Base-by-base conservation (phyloP, 306 rosid genomes). In the Cucumis melo region DNA sequence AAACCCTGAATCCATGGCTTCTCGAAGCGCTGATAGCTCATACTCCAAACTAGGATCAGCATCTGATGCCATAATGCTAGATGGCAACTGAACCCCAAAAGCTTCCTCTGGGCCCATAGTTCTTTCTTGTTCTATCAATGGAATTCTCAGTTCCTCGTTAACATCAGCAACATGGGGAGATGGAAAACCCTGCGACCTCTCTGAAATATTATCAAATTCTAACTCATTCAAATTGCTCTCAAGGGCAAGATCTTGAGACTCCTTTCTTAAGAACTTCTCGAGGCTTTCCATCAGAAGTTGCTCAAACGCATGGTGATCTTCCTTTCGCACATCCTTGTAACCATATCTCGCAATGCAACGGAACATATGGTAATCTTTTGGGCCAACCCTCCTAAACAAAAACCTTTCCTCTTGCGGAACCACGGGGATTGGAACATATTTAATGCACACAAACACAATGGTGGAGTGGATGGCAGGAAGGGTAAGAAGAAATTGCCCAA, bases 361-460 rank as follows among this genome's bases (percentile, higher is more conserved):
- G 80, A 94, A 94, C 82, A 94, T 94, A 55, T 92, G 97, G 86
- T 92, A 94, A 80, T 94, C 99, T 77, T 87, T 94, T 0, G 97
- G 93, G 84, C 99, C 91, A 77, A 92, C 90, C 88, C 99, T 84
- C 78, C 97, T 84, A 64, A 94, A 94, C 20, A 94, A 82, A 82
- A 94, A 94, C 46, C 99, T 86, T 87, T 94, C 96, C 85, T 89
- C 97, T 84, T 90, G 96, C 62, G 95, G 97, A 73, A 94, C 99
- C 72, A 91, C 97, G 0, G 99, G 97, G 75, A 94, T 46, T 2
- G 99, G 99, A 19, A 94, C 90, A 84, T 92, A 94, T 84, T 94
- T 94, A 50, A 94, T 94, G 91, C 99, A 94, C 56, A 94, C 99
- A 48, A 94, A 91, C 38, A 92, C 84, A 70, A 94, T 36, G 27